phyloP scores from a whole-genome alignment of 2,329 filamentous ascomycete species.

The Drechslera avenae region DNA sequence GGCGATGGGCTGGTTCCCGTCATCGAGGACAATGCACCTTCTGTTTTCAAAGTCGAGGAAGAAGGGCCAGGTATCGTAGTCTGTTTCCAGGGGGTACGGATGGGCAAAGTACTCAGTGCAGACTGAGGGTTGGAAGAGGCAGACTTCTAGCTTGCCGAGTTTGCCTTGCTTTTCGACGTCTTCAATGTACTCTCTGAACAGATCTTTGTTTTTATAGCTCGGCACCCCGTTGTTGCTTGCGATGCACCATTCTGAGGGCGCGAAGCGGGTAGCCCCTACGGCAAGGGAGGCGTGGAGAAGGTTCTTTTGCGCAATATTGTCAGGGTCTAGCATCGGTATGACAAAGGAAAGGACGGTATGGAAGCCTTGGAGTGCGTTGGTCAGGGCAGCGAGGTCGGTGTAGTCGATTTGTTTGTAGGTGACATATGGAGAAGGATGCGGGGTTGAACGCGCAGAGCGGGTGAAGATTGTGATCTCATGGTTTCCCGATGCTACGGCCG shows the following conservation, averaged over 20 bases:
- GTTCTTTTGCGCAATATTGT: constrained; percentile 35
- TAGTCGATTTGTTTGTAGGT: constrained; percentile 56
- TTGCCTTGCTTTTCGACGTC: constrained; percentile 54
- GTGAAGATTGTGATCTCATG: constrained; percentile 61
- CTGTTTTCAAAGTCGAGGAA: constrained; percentile 39
- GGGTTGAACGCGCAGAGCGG: constrained; percentile 41
- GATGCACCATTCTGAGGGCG: constrained; percentile 40
- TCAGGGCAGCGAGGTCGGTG: constrained; percentile 47
- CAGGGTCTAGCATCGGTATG: constrained; percentile 32
- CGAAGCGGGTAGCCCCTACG: constrained; percentile 38
- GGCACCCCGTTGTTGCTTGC: constrained; percentile 46
- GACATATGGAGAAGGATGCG: constrained; percentile 33
- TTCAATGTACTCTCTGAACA: constrained; percentile 56
- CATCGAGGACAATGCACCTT: constrained; percentile 37
- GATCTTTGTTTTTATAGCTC: constrained; percentile 60
- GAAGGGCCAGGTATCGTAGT: constrained; percentile 49
- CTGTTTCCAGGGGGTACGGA: constrained; percentile 55
- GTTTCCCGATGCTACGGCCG: constrained; percentile 54
- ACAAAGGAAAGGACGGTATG: constrained; percentile 57
- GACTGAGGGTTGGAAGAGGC: constrained; percentile 60
- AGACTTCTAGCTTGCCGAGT: constrained; percentile 61
- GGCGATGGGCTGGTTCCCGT: constrained; percentile 31
- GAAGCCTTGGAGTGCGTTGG: constrained; percentile 50
- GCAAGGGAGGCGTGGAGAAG: constrained; percentile 41
- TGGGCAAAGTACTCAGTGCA: constrained; percentile 62